These are phyloP conservation scores for Talaromyces sp. DNA, from an alignment of 2,329 filamentous ascomycete species.

Conservation along the genomic window DNA sequence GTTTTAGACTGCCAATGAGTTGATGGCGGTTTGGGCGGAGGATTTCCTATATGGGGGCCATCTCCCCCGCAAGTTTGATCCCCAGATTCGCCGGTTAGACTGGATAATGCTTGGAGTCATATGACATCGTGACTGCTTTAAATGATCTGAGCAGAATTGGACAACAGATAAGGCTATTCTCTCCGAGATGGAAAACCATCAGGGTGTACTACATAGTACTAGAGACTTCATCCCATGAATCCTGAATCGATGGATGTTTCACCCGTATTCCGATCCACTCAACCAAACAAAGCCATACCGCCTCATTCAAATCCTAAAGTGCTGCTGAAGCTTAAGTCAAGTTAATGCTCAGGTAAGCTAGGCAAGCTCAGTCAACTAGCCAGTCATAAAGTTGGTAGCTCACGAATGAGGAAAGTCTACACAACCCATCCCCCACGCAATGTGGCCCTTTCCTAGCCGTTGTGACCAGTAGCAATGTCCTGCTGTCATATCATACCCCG, in stretches of 20 bases:
- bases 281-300: not conserved
- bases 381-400: not conserved
- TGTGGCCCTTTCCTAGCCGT: not conserved
- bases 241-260: not conserved
- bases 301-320: not conserved
- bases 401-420: not conserved
- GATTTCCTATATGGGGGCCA: not conserved
- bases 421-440: conserved; percentile 1
- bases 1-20: not conserved
- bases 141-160: not conserved
- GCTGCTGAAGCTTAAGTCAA: not conserved
- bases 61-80: not conserved
- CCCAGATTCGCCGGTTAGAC: not conserved
- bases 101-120: not conserved
- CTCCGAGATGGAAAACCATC: too few relatives aligned
- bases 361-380: not conserved
- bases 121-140: not conserved
- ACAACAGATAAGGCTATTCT: not conserved
- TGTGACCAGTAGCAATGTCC: not conserved
- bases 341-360: not conserved
- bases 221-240: not conserved
- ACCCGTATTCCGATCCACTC: not conserved
- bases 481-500: not conserved
- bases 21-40: not conserved
- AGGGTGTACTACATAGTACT: not conserved